These are phyloP conservation scores for Dictyophora rubrovolvata DNA, from an alignment of 768 basidiomycete species.

Conservation along the genomic window DNA sequence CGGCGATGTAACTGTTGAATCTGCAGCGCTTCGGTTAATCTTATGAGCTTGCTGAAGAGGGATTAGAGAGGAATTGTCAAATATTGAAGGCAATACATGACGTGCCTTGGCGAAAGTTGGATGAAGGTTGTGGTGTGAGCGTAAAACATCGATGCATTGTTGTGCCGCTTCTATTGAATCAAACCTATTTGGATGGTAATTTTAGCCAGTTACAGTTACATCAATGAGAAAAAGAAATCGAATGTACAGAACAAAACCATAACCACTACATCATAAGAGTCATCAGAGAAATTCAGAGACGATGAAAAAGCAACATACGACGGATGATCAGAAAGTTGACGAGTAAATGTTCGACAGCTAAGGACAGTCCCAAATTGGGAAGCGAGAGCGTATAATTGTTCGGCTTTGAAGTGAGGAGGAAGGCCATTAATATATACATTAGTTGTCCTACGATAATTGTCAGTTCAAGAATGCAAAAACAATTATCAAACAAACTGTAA, in stretches of 20 bases:
- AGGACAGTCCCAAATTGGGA: constrained; percentile 61
- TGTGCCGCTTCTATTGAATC: constrained; percentile 56
- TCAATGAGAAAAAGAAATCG: neutral
- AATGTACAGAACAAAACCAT: constrained; percentile 72
- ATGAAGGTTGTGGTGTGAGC: constrained; percentile 68
- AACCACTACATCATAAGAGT: constrained; percentile 38
- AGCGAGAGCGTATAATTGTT: constrained; percentile 62
- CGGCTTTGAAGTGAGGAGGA: constrained; percentile 74
- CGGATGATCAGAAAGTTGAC: constrained; percentile 66
- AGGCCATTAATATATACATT: constrained; percentile 87
- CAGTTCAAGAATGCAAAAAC: neutral
- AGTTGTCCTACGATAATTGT: constrained; percentile 32
- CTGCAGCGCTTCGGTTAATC: constrained; percentile 44
- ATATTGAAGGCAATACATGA: constrained; percentile 3
- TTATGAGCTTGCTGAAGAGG: constrained; percentile 55
- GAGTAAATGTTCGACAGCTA: constrained; percentile 76
- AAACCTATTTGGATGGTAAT: constrained; percentile 38
- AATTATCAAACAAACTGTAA: neutral
- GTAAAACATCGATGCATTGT: constrained; percentile 59
- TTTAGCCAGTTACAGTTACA: too few relatives aligned
- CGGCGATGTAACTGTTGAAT: neutral
- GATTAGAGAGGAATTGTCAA: constrained; percentile 23
- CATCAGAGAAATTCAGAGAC: neutral
- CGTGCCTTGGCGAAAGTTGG: constrained; percentile 79
- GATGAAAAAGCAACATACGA: constrained; percentile 28